A percentile compares a stretch with the other conserved stretches of the same genome.
These are phyloP conservation scores for Furculomyces boomerangus DNA, from an alignment of 371 early-diverging fungal species.

Conservation along the genomic window DNA sequence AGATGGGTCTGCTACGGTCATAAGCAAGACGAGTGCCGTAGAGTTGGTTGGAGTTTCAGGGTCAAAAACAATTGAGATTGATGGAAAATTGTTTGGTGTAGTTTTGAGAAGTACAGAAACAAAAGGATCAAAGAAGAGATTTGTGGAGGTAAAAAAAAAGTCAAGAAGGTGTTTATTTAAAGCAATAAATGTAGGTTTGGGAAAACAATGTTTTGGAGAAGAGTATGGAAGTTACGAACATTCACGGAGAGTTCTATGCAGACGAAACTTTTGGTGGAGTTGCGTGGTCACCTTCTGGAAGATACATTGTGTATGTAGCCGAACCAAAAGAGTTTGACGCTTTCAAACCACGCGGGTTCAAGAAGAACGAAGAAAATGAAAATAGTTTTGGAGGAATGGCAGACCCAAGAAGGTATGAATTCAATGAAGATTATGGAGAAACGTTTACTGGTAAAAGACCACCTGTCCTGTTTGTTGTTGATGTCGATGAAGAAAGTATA, in stretches of 20 bases:
- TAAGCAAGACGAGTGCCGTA: constrained; percentile 9
- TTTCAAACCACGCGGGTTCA: constrained; percentile 3
- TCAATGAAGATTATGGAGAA: constrained; percentile 36
- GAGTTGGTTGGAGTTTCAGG: background rate
- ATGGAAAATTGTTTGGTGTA: background rate
- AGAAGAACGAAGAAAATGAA: constrained; percentile 4
- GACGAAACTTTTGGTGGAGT: constrained; percentile 41
- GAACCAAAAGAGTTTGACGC: constrained; percentile 28
- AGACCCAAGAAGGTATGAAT: constrained; percentile 18
- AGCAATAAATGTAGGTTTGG: constrained; percentile 24
- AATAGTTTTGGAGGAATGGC: constrained; percentile 12
- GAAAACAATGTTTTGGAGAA: constrained; percentile 19
- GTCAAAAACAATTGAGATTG: background rate
- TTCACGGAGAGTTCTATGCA: constrained; percentile 39
- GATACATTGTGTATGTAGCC: constrained; percentile 33
- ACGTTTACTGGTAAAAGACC: constrained; percentile 28
- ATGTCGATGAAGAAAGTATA: constrained; percentile 9
- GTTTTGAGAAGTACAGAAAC: constrained; percentile 15
- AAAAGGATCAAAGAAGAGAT: constrained; percentile 21
- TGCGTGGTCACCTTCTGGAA: constrained; percentile 33
- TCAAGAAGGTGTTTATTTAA: constrained; percentile 5
- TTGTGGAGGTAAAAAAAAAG: constrained; percentile 21
- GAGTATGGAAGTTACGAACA: constrained; percentile 29
- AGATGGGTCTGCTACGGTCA: too few species aligned
- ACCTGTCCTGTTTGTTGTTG: constrained; percentile 26